These are phyloP conservation scores for Parasarocladium wereldwijsianum DNA, from an alignment of 2,329 filamentous ascomycete genomes.

Conservation along the genomic window DNA sequence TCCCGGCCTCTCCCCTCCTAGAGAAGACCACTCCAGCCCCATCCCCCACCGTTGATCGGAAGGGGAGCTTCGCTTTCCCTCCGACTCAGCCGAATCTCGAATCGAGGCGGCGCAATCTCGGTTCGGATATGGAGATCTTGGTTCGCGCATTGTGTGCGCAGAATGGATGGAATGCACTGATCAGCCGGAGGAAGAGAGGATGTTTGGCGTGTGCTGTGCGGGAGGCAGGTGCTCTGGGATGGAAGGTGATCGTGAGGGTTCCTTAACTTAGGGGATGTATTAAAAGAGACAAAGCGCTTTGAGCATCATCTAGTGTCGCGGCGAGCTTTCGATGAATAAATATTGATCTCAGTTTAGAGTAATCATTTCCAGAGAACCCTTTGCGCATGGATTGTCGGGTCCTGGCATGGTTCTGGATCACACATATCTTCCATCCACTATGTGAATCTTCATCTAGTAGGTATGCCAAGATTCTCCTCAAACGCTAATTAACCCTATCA, in stretches of 20 bases:
- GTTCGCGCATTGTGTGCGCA: constrained; percentile 61
- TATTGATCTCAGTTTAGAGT: no score
- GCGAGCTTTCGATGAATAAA: no score
- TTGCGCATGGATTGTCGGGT: no score
- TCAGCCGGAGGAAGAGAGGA: constrained; percentile 51
- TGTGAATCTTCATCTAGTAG: no score
- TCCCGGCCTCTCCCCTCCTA: constrained; percentile 30
- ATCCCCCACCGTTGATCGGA: constrained; percentile 16
- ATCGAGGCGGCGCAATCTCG: constrained; percentile 40
- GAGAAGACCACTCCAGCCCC: constrained; percentile 17
- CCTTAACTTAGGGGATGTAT: no score
- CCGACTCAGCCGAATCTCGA: constrained; percentile 41
- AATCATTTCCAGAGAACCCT: no score
- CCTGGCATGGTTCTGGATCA: no score
- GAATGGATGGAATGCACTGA: constrained; percentile 57
- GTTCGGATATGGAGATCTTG: constrained; percentile 54
- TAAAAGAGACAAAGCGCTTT: no score
- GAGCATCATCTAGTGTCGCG: no score
- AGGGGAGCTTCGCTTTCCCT: constrained; percentile 20
- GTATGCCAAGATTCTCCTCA: no score
- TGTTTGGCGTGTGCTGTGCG: constrained; percentile 63
- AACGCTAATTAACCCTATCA: no score
- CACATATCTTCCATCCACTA: no score
- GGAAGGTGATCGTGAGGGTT: constrained; percentile 51
- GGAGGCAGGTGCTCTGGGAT: constrained; percentile 56